phyloP scores from a whole-genome alignment of 345 rosid species.

The Hibiscus trionum region DNA sequence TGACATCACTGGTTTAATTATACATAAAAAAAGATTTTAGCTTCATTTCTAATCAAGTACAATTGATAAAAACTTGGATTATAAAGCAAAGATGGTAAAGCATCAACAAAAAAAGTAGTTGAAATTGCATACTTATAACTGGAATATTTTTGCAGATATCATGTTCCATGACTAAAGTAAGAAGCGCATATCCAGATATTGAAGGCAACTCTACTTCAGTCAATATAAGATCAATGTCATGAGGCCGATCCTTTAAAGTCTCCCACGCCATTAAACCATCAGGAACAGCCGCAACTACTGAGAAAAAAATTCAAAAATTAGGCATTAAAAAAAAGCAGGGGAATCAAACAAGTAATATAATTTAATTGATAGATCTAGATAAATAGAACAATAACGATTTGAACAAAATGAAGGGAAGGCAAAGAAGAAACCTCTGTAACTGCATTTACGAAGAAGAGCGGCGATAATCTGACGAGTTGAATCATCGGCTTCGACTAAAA shows the following conservation, averaged over 20 bases:
- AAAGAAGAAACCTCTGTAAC: constrained; percentile 44
- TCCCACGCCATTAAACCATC: constrained; percentile 88
- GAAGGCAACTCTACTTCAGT: constrained; percentile 77
- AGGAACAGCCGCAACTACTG: constrained; percentile 56
- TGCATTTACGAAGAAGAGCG: constrained; percentile 63
- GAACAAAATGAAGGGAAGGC: neutral
- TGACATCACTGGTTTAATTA: too few species aligned
- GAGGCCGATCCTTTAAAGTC: constrained; percentile 37
- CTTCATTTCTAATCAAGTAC: too few species aligned
- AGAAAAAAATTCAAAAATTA: too few species aligned
- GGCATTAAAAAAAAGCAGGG: too few species aligned
- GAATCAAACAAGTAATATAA: neutral
- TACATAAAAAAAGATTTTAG: too few species aligned
- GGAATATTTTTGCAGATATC: constrained; percentile 71
- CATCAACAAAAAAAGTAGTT: neutral
- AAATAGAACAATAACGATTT: neutral
- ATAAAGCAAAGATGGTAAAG: too few species aligned
- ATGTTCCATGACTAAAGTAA: constrained; percentile 61
- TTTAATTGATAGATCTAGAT: constrained; percentile 17
- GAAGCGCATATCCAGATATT: constrained; percentile 69
- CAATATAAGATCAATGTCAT: constrained; percentile 51
- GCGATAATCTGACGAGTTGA: constrained; percentile 73
- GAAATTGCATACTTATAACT: constrained; percentile 56
- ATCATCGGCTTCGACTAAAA: constrained; percentile 67
- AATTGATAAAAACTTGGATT: too few species aligned